These are phyloP conservation scores for Castanospermum australe DNA, from an alignment of 306 rosid genomes.

Conservation along the genomic window DNA sequence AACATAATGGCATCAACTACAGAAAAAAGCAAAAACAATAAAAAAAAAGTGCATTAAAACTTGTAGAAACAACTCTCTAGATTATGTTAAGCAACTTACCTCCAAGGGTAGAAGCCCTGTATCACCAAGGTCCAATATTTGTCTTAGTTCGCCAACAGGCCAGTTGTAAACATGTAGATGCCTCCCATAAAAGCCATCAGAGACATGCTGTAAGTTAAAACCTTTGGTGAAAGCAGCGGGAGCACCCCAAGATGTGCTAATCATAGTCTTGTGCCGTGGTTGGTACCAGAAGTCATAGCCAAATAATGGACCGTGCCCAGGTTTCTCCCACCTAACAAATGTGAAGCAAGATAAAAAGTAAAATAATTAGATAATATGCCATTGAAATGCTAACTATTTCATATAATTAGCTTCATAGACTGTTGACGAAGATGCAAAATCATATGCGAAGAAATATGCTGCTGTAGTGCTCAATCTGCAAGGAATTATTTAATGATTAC, in stretches of 20 bases:
- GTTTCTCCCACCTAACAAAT: conserved; percentile 71
- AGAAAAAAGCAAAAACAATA: neutral
- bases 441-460: neutral
- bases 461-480: neutral
- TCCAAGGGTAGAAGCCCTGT: conserved; percentile 74
- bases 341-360: neutral
- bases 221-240: conserved; percentile 78
- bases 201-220: conserved; percentile 57
- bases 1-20: neutral
- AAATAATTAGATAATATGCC: neutral
- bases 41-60: neutral
- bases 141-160: conserved; percentile 78
- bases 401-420: neutral
- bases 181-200: conserved; percentile 75
- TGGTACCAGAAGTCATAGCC: conserved; percentile 88
- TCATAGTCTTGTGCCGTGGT: conserved; percentile 72
- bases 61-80: neutral
- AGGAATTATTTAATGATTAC: neutral
- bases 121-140: conserved; percentile 71
- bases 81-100: conserved; percentile 31
- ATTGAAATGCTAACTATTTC: neutral
- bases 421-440: neutral
- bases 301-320: conserved; percentile 76
- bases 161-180: conserved; percentile 76
- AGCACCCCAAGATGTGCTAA: conserved; percentile 87